Conservation (phyloP, 768 basidiomycete species). For the Boletus edulis region DNA sequence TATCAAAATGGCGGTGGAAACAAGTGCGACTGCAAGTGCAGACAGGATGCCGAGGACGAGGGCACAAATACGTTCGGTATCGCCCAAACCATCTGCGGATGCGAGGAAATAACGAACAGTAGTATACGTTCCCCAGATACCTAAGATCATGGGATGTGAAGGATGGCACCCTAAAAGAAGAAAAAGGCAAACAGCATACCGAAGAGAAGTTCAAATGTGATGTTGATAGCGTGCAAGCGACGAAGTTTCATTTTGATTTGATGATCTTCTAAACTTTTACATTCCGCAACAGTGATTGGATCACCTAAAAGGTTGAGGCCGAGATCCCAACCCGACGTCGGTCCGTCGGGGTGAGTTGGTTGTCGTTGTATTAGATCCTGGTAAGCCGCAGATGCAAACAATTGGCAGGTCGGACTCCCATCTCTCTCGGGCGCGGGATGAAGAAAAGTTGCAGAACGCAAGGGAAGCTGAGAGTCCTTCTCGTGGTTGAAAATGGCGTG, state of each 20-base stretch:
- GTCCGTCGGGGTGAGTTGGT: conserved; percentile 43
- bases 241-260: conserved; percentile 32
- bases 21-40: conserved; percentile 21
- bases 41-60: conserved; percentile 26
- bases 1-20: conserved; percentile 40
- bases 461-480: conserved; percentile 10
- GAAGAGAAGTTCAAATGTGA: conserved; percentile 33
- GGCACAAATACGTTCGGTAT: conserved; percentile 38
- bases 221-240: conserved; percentile 29
- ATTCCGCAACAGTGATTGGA: conserved; percentile 31
- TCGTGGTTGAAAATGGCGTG: conserved; percentile 48
- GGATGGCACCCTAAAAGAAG: background rate
- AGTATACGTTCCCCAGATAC: conserved; percentile 59
- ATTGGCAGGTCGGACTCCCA: conserved; percentile 10
- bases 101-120: conserved; percentile 65
- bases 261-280: conserved; percentile 28
- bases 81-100: conserved; percentile 43
- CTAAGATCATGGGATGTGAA: conserved; percentile 29
- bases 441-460: conserved; percentile 24
- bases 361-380: conserved; percentile 38
- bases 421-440: conserved; percentile 12
- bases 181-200: conserved; percentile 27
- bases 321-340: conserved; percentile 29
- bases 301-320: conserved; percentile 32
- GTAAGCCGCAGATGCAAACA: conserved; percentile 29